These are phyloP conservation scores for Sphagnurus paluster DNA, from an alignment of 1,284 basidiomycete species.

Conservation along the genomic window DNA sequence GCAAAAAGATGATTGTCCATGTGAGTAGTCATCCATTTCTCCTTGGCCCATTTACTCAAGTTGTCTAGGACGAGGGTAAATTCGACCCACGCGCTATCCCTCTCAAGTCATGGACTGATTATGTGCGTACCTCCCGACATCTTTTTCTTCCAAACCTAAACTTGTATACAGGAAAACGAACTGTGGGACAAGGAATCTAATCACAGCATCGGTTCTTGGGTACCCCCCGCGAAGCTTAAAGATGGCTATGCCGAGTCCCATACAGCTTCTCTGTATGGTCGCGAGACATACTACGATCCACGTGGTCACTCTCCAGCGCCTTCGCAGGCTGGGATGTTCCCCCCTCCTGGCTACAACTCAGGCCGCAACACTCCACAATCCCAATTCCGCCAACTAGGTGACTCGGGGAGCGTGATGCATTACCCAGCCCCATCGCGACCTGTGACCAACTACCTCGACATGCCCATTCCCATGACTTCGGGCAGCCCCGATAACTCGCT, in stretches of 20 bases:
- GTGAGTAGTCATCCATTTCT: conserved; percentile 47
- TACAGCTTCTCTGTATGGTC: conserved; percentile 76
- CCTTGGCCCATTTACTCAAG: conserved; percentile 15
- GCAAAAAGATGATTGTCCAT: conserved; percentile 94
- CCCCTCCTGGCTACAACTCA: conserved; percentile 71
- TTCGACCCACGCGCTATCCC: conserved; percentile 93
- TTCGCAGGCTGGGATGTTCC: conserved; percentile 57
- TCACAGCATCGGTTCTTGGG: conserved; percentile 86
- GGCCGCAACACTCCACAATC: conserved; percentile 74
- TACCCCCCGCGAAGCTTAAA: conserved; percentile 66
- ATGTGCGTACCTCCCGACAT: conserved; percentile 48
- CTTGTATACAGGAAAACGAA: conserved; percentile 73
- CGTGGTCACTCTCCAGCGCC: conserved; percentile 69
- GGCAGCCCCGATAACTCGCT: conserved; percentile 52
- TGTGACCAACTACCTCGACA: conserved; percentile 72
- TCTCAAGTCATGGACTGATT: conserved; percentile 95
- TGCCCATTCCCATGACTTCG: conserved; percentile 57
- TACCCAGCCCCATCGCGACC: conserved; percentile 69
- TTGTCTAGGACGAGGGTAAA: conserved; percentile 86
- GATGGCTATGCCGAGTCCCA: conserved; percentile 74
- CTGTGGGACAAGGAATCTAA: conserved; percentile 97
- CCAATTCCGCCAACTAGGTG: conserved; percentile 40
- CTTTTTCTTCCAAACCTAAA: conserved; percentile 8
- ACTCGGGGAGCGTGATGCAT: conserved; percentile 38
- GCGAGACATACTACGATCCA: conserved; percentile 79